Evolutionary conservation across 805 yeast species (phyloP).

Genomic region (Lipomyces yamanashiensis): DNA sequence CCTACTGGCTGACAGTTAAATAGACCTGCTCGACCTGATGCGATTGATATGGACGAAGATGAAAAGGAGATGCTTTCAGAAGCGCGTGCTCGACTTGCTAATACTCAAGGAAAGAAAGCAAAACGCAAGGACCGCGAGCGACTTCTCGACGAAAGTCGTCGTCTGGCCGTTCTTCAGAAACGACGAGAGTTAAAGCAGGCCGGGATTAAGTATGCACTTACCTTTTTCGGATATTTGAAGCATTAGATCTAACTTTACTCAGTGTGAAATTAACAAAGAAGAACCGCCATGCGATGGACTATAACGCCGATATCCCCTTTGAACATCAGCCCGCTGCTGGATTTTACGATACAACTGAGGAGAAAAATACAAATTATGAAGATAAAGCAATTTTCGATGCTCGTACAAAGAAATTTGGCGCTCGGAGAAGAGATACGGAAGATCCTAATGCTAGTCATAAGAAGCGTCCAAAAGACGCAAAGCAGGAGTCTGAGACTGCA

Average conservation of each 20-base stretch:
- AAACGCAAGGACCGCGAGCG: slow-evolving; percentile 86
- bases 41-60: slow-evolving; percentile 79
- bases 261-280: slow-evolving; percentile 47
- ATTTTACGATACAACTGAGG: slow-evolving; percentile 68
- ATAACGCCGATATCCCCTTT: slow-evolving; percentile 80
- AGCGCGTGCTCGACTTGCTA: slow-evolving; percentile 88
- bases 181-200: slow-evolving; percentile 82
- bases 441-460: slow-evolving; percentile 38
- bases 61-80: slow-evolving; percentile 93
- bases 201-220: slow-evolving; percentile 49
- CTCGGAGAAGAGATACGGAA: slow-evolving; percentile 32
- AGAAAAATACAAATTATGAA: slow-evolving; percentile 50
- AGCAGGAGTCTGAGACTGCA: slow-evolving; percentile 34
- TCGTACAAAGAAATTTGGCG: slow-evolving; percentile 34
- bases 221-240: slow-evolving; percentile 48
- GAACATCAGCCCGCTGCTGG: slow-evolving; percentile 74
- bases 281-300: slow-evolving; percentile 71
- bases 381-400: slow-evolving; percentile 52
- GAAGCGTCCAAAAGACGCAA: slow-evolving; percentile 22
- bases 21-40: slow-evolving; percentile 77
- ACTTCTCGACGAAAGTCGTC: slow-evolving; percentile 73
- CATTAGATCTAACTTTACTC: slow-evolving; percentile 41
- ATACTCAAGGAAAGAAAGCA: slow-evolving; percentile 94
- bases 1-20: background rate
- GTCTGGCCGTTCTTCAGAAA: slow-evolving; percentile 76